Evolutionary conservation across 2,329 filamentous ascomycete genomes (phyloP).

Genomic region (Diaporthe destruens): DNA sequence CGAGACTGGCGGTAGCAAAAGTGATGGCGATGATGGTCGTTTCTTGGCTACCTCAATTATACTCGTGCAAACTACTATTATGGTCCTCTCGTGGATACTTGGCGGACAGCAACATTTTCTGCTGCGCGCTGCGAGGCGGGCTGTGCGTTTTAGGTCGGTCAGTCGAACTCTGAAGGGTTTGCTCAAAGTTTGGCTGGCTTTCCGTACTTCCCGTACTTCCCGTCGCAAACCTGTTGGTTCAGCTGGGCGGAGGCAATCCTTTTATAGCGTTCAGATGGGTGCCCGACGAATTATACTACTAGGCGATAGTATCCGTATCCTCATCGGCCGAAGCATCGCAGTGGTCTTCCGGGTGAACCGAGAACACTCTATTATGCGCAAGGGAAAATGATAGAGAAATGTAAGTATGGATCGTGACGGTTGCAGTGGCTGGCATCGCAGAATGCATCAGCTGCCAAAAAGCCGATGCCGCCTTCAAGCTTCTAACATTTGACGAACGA

Average conservation of each 20-base stretch:
- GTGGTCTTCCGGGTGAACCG: constrained; percentile 23
- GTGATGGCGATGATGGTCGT: not conserved
- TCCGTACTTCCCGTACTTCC: constrained; percentile 20
- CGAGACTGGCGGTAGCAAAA: constrained; percentile 10
- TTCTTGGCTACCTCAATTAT: constrained; percentile 16
- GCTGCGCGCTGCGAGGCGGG: constrained; percentile 17
- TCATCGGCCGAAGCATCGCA: constrained; percentile 23
- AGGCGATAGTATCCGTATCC: not conserved
- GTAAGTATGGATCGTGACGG: not conserved
- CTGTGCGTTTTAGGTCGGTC: constrained; percentile 16
- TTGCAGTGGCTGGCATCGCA: constrained; percentile 12
- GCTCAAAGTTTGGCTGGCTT: constrained; percentile 5
- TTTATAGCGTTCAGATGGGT: constrained; percentile 3
- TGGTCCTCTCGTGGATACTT: not conserved
- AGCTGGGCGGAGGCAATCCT: not conserved
- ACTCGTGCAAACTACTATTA: not conserved
- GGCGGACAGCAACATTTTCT: not conserved
- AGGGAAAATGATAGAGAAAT: not conserved
- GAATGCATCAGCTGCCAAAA: constrained; percentile 11
- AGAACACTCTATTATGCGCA: not conserved
- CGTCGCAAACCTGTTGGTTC: not conserved
- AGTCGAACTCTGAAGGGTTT: constrained; percentile 9
- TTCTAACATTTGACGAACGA: not conserved
- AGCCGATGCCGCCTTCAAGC: constrained; percentile 3
- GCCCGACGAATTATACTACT: constrained; percentile 10